phyloP scores from a whole-genome alignment of 495 filamentous ascomycete genomes.

The Beverwykella pulmonaria region DNA sequence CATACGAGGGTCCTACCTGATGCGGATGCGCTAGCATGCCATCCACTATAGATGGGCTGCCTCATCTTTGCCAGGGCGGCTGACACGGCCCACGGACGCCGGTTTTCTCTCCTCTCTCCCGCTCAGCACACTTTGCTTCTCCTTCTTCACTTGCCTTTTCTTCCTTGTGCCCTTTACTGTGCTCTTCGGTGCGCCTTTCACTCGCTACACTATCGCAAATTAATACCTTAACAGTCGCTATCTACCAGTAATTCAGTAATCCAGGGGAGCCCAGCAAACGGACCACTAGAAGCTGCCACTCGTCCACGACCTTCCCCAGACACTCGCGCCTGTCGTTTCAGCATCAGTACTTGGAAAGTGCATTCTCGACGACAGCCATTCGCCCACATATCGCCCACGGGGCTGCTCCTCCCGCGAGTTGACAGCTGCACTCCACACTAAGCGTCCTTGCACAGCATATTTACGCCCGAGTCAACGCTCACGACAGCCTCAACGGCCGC shows the following conservation, averaged over 20 bases:
- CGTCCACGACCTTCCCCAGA: not conserved
- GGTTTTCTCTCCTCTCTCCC: conserved; percentile 8
- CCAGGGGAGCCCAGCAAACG: conserved; percentile 24
- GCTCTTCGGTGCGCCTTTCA: conserved; percentile 3
- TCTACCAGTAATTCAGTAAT: conserved; percentile 1
- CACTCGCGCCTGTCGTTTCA: conserved; percentile 36
- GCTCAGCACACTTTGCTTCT: conserved; percentile 2
- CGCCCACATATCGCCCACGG: not conserved
- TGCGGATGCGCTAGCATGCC: not conserved
- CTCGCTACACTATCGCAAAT: conserved; percentile 16
- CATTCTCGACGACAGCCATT: not conserved
- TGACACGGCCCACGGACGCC: conserved; percentile 8
- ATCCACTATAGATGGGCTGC: not conserved
- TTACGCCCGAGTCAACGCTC: conserved; percentile 1
- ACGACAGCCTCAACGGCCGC: conserved; percentile 8
- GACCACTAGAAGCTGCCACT: not conserved
- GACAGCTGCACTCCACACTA: conserved; percentile 27
- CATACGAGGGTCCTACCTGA: not conserved
- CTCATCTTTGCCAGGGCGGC: conserved; percentile 8
- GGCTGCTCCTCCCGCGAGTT: not conserved
- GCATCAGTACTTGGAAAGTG: conserved; percentile 18
- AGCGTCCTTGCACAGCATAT: conserved; percentile 32
- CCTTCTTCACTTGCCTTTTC: not conserved
- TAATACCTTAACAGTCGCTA: conserved; percentile 31
- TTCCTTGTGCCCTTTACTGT: not conserved